A percentile compares a stretch with the other conserved stretches of the same genome.
Conservation (phyloP, 345 rosid genomes). For the Diplotaxis tenuifolia region DNA sequence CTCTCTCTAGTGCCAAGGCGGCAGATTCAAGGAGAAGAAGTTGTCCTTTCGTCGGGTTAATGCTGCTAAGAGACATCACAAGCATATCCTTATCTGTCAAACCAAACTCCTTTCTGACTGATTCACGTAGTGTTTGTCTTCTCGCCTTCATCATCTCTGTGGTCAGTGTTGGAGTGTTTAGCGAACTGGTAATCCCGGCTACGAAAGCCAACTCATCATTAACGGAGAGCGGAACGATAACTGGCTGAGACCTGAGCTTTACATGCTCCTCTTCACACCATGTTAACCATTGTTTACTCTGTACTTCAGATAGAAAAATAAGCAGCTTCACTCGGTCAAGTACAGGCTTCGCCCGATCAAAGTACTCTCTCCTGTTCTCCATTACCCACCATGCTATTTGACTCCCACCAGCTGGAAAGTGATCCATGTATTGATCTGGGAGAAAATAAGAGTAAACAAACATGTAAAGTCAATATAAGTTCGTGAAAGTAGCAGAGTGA, state of each 20-base stretch:
- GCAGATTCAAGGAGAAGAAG: constrained; percentile 80
- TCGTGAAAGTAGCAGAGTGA: background rate
- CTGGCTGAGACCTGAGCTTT: constrained; percentile 81
- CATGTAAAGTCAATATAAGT: background rate
- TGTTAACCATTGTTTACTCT: constrained; percentile 80
- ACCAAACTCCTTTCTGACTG: constrained; percentile 78
- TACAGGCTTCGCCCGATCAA: constrained; percentile 74
- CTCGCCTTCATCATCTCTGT: constrained; percentile 64
- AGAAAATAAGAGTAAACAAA: constrained; percentile 18
- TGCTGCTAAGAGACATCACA: constrained; percentile 87
- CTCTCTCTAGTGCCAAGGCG: constrained; percentile 44
- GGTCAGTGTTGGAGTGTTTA: constrained; percentile 63
- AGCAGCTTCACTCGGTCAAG: constrained; percentile 81
- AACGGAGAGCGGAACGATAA: constrained; percentile 77
- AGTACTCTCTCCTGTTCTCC: constrained; percentile 93
- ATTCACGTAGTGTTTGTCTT: constrained; percentile 54
- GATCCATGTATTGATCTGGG: constrained; percentile 82
- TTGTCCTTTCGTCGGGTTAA: constrained; percentile 91
- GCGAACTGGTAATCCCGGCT: constrained; percentile 74
- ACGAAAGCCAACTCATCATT: constrained; percentile 93
- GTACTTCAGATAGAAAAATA: constrained; percentile 76
- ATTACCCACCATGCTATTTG: constrained; percentile 98
- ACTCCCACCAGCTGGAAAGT: constrained; percentile 88
- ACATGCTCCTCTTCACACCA: constrained; percentile 86
- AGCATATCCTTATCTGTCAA: constrained; percentile 77